Evolutionary conservation across 495 filamentous ascomycete species (phyloP), one percentile per base, ranked within the genome.

Genomic region (Darksidea phi): DNA sequence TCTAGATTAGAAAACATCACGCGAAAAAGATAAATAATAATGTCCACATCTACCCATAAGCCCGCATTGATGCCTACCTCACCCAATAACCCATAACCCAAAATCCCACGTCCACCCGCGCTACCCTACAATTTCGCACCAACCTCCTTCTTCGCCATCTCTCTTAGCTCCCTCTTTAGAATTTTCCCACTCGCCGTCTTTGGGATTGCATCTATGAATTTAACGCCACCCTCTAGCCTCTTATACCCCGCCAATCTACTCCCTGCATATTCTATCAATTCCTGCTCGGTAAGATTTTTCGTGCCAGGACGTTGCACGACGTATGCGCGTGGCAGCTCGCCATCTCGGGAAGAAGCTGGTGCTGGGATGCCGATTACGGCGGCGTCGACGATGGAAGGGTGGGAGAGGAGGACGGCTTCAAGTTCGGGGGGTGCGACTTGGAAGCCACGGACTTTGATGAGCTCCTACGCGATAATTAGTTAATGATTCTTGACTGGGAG

Each of bases 271-370:
- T 41, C 26, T 8, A 52, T n/a, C 6, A 73, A 25, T 8, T 51
- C 59, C 10, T 68, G 24, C 37, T 53, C 54, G 6, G 43, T 64
- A 13, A 62, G 13, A 13, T 34, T 55, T 28, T 34, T 6, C n/a
- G 55, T 60, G 6, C 55, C 57, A 3, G 23, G 24, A 17, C 57
- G 42, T 13, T 34, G 59, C 1, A 74, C 64, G n/a, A 74, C 61
- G 48, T 70, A 72, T 20, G 64, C 70, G 24, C 71, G 38, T 5
- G 58, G 70, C 34, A 67, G 38, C 57, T 74, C 72, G n/a, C 52
- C 23, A 13, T 63, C 36, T 48, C 21, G 6, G 38, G 63, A 59
- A 7, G 36, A 41, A n/a, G 42, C 70, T 1, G 41, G 15, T 6
- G 25, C 23, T 2, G 50, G 48, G 11, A 67, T 60, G 2, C 64